Evolutionary conservation across 164 flowering plant species (phyloP).

Genomic region (Macadamia tetraphylla): DNA sequence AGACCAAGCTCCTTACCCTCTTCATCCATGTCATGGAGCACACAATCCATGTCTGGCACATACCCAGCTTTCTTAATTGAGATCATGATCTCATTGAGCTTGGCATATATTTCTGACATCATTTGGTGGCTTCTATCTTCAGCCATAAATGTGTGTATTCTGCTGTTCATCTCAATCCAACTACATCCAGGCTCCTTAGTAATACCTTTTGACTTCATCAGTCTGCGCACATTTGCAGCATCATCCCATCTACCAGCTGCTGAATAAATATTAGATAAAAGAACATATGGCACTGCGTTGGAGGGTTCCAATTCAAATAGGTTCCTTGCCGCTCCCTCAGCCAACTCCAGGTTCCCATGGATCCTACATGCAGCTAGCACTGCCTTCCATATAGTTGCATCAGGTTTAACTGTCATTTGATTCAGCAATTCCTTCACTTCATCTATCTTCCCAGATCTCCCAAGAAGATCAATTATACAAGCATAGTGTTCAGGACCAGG

Average conservation of each 20-base stretch:
- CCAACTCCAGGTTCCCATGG: slow-evolving; percentile 52
- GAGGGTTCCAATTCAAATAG: slow-evolving; percentile 63
- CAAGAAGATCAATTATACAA: too few species aligned
- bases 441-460: too few species aligned
- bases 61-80: slow-evolving; percentile 63
- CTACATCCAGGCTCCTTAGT: slow-evolving; percentile 79
- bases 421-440: too few species aligned
- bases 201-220: slow-evolving; percentile 63
- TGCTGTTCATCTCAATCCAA: slow-evolving; percentile 67
- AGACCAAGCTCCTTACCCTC: slow-evolving; percentile 72
- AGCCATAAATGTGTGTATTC: slow-evolving; percentile 54
- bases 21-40: slow-evolving; percentile 70
- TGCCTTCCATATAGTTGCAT: slow-evolving; percentile 14
- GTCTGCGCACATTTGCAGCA: slow-evolving; percentile 48
- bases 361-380: slow-evolving; percentile 66
- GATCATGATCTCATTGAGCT: slow-evolving; percentile 53
- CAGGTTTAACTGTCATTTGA: too few species aligned
- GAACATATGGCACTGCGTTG: slow-evolving; percentile 63
- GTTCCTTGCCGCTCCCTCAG: slow-evolving; percentile 58
- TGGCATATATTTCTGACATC: slow-evolving; percentile 48
- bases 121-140: slow-evolving; percentile 66
- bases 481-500: too few species aligned
- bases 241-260: slow-evolving; percentile 60
- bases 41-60: slow-evolving; percentile 61
- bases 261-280: slow-evolving; percentile 73